phyloP scores from a whole-genome alignment of 208 protist genomes.

The Crithidia bombi region DNA sequence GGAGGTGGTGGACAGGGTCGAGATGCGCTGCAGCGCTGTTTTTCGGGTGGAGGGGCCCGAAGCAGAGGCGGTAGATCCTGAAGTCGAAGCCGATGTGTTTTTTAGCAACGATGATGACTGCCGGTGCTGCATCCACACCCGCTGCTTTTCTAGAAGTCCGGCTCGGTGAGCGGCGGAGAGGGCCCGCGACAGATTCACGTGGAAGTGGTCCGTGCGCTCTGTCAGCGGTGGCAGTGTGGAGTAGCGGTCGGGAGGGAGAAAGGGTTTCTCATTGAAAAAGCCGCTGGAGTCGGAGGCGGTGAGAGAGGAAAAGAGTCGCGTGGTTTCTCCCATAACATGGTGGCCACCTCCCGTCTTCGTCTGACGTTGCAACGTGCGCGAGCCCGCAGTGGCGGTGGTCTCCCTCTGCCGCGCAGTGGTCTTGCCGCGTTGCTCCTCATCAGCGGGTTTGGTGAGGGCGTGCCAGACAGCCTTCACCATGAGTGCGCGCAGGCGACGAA shows the following conservation, averaged over 20 bases:
- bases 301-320: neutral
- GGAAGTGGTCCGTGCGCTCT: slow-evolving; percentile 26
- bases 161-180: slow-evolving; percentile 27
- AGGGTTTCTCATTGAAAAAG: slow-evolving; percentile 30
- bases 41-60: slow-evolving; percentile 11
- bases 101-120: neutral
- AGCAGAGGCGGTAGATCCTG: neutral
- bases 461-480: slow-evolving; percentile 72
- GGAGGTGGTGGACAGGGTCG: slow-evolving; percentile 3
- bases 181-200: slow-evolving; percentile 34
- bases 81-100: neutral
- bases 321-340: neutral
- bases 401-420: neutral
- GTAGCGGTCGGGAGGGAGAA: slow-evolving; percentile 46
- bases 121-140: slow-evolving; percentile 25
- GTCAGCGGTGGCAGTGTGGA: slow-evolving; percentile 34
- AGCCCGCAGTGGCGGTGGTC: neutral
- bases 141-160: slow-evolving; percentile 25
- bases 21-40: slow-evolving; percentile 28
- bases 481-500: slow-evolving; percentile 47
- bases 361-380: neutral
- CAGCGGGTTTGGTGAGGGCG: slow-evolving; percentile 27
- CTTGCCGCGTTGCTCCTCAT: neutral
- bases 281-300: neutral
- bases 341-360: neutral